These are phyloP conservation scores for Eimeria maxima DNA, from an alignment of 169 alveolate species.

Conservation along the genomic window DNA sequence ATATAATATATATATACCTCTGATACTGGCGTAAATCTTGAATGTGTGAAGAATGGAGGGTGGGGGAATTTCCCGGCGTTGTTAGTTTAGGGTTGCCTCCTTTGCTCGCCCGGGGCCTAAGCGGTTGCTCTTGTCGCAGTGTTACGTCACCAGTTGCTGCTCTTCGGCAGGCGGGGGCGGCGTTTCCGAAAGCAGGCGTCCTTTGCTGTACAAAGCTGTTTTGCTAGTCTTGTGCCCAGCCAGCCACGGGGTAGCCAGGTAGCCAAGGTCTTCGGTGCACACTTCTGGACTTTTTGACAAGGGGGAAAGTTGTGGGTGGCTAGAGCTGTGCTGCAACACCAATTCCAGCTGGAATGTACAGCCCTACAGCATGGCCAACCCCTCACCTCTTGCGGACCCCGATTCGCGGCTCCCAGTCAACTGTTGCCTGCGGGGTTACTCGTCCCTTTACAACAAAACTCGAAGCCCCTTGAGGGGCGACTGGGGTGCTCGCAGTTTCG, in stretches of 20 bases:
- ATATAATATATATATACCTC: background rate
- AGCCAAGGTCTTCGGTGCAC: constrained; percentile 31
- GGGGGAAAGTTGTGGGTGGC: constrained; percentile 7
- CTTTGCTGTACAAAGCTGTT: background rate
- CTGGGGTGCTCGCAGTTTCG: background rate
- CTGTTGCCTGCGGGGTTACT: constrained; percentile 5
- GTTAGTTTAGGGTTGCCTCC: background rate
- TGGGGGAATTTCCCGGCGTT: background rate
- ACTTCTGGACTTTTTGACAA: constrained; percentile 42
- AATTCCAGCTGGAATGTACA: constrained; percentile 9
- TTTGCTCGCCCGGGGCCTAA: background rate
- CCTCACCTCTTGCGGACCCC: constrained; percentile 46
- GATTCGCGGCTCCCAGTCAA: constrained; percentile 36
- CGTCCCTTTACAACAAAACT: background rate
- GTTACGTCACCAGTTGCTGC: constrained; percentile 58
- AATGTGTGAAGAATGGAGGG: background rate
- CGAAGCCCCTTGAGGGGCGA: background rate
- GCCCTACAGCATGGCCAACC: constrained; percentile 16
- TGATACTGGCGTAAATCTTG: background rate
- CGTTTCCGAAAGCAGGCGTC: constrained; percentile 31
- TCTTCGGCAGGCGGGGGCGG: constrained; percentile 34
- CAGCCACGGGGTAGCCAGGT: constrained; percentile 5
- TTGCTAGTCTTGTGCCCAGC: constrained; percentile 23
- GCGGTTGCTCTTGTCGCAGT: constrained; percentile 60
- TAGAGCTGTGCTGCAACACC: constrained; percentile 27